Conservation (phyloP, 345 rosid genomes). For the Rhodamnia argentea region DNA sequence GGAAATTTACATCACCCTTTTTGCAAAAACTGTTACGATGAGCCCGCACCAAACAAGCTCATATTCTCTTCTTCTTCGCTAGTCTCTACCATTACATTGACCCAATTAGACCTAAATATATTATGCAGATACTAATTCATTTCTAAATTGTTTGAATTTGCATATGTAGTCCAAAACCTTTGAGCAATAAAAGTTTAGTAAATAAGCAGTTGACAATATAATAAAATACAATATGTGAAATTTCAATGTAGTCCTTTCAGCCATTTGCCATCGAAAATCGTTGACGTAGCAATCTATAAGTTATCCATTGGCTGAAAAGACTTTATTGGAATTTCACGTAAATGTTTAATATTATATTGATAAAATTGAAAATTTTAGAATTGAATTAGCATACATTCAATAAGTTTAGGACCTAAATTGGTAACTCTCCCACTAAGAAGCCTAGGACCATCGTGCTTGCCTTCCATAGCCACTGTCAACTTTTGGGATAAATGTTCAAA, state of each 20-base stretch:
- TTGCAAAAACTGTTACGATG: background rate
- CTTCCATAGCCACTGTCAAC: background rate
- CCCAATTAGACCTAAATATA: background rate
- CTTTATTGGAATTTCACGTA: background rate
- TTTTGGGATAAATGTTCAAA: background rate
- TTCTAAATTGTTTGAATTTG: background rate
- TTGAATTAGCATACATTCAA: background rate
- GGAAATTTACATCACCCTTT: background rate
- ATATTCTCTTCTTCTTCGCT: background rate
- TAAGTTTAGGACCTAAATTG: no score
- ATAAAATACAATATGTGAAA: background rate
- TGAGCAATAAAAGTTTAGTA: background rate
- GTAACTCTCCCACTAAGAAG: no score
- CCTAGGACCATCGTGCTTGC: background rate
- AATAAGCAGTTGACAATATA: no score
- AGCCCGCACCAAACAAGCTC: background rate
- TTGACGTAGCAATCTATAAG: rapidly evolving
- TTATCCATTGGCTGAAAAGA: background rate
- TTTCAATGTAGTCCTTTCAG: background rate
- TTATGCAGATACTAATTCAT: background rate
- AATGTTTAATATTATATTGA: background rate
- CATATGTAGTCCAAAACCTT: background rate
- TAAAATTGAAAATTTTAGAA: background rate
- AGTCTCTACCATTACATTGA: background rate
- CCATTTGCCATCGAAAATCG: rapidly evolving